Base-by-base conservation (phyloP, 1,284 basidiomycete genomes). In the Rhodotorula sp. region DNA sequence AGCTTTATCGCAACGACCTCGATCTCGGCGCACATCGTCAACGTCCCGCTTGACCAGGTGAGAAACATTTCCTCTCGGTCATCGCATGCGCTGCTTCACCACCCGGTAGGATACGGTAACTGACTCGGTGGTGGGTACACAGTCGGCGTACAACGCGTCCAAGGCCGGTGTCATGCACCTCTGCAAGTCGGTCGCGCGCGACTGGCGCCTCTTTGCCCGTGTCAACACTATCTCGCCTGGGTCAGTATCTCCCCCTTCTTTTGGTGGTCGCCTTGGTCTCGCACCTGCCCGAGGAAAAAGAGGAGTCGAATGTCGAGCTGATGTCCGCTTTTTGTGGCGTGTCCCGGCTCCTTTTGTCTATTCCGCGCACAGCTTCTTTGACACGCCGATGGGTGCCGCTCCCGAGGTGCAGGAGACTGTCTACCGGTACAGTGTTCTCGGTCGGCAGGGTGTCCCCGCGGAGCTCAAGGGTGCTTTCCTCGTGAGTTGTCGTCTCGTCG, bases 141-240 rank as follows among this genome's bases (percentile, higher is more conserved):
- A 62, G 62, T 20, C 42, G 12, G 62, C 63, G 20, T 64, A 76
- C 66, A 88, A 79, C 75, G 77, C 77, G 17, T 78, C 75, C 55
- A 79, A 80, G 75, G 79, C 77, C 17, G 87, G 86, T 3, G 86
- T 86, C 0, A 84, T 84, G 22, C 84, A 84, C 69, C 81, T 88
- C 15, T 80, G 82, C 14, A 86, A 84, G 75, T 86, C 84, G 4
- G 81, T 89, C 6, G 87, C 87, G 0, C 83, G 85, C 0, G 87
- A 88, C 77, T 88, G 87, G 87, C 71, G 75, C 33, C 12, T 24
- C 10, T 66, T 66, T 14, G 80, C 80, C 4, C 76, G 80, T 3
- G 77, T 79, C 72, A 81, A 81, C 76, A 78, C 77, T 33, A 75
- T 81, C 68, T 78, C 77, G 15, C 80, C 80, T 4, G 62, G 80